Evolutionary conservation across 345 rosid genomes (phyloP).

Genomic region (Passiflora organensis): DNA sequence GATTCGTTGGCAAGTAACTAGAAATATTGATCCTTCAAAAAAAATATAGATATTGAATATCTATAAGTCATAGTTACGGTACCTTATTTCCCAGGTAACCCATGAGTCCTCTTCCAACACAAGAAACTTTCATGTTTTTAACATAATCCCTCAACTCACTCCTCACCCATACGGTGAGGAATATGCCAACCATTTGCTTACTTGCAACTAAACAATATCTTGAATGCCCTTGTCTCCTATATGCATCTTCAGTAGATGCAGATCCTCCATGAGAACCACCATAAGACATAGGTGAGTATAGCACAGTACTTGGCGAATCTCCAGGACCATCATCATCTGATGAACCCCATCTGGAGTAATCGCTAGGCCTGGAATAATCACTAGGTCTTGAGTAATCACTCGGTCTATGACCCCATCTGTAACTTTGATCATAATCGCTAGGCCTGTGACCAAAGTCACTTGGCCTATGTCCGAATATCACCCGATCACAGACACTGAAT

Average conservation of each 20-base stretch:
- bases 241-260: constrained; percentile 52
- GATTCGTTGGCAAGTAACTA: constrained; percentile 2
- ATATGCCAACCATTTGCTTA: constrained; percentile 97
- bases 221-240: constrained; percentile 62
- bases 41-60: constrained; percentile 8
- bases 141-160: constrained; percentile 81
- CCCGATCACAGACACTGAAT: constrained; percentile 91
- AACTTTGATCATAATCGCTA: constrained; percentile 64
- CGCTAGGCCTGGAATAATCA: constrained; percentile 79
- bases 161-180: constrained; percentile 90
- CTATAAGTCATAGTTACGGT: constrained; percentile 5
- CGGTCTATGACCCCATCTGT: constrained; percentile 41
- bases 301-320: constrained; percentile 81
- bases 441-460: constrained; percentile 78
- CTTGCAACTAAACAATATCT: constrained; percentile 85
- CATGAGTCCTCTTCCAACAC: constrained; percentile 97
- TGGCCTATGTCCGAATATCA: constrained; percentile 67
- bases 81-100: constrained; percentile 99
- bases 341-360: constrained; percentile 87
- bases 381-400: constrained; percentile 82
- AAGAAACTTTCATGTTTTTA: constrained; percentile 90
- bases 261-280: constrained; percentile 44
- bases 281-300: constrained; percentile 61
- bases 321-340: constrained; percentile 92
- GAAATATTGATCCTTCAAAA: background rate